phyloP scores from a whole-genome alignment of 805 yeast genomes.

The Metschnikowia continentalis region DNA sequence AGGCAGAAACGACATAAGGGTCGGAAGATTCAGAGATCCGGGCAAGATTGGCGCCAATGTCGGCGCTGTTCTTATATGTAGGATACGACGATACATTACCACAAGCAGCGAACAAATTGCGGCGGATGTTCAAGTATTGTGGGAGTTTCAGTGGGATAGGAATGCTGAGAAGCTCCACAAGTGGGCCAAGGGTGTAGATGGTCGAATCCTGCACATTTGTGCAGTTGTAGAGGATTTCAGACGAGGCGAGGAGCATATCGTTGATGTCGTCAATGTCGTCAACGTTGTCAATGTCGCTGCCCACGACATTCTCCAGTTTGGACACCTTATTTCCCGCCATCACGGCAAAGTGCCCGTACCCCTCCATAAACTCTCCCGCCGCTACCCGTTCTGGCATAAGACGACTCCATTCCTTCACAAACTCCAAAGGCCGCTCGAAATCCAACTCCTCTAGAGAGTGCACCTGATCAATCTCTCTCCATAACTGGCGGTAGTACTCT shows the following conservation, averaged over 20 bases:
- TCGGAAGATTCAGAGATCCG: conserved; percentile 6
- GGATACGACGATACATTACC: conserved; percentile 34
- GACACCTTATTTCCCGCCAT: not conserved
- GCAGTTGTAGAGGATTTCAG: conserved; percentile 15
- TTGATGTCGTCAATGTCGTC: not conserved
- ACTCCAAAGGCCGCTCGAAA: conserved; percentile 6
- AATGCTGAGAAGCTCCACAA: not conserved
- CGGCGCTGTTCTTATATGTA: conserved; percentile 21
- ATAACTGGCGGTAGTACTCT: conserved; percentile 6
- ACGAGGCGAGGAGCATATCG: conserved; percentile 3
- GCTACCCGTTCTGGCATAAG: conserved; percentile 5
- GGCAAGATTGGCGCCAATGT: conserved; percentile 18
- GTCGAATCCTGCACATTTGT: conserved; percentile 20
- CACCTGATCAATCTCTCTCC: not conserved
- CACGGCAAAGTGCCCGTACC: not conserved
- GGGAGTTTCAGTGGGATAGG: not conserved
- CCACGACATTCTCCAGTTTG: not conserved
- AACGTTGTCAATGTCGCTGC: not conserved
- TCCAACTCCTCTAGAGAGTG: not conserved
- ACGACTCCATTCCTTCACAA: conserved; percentile 7
- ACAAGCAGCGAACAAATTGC: conserved; percentile 31
- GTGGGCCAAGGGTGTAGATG: not conserved
- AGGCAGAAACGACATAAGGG: conserved; percentile 27
- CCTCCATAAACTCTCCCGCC: not conserved
- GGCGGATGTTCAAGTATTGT: conserved; percentile 15